Percentiles rank a stretch among this genome's conserved stretches.
phyloP scores from a whole-genome alignment of 345 rosid species.

The Eucalyptus urophylla region DNA sequence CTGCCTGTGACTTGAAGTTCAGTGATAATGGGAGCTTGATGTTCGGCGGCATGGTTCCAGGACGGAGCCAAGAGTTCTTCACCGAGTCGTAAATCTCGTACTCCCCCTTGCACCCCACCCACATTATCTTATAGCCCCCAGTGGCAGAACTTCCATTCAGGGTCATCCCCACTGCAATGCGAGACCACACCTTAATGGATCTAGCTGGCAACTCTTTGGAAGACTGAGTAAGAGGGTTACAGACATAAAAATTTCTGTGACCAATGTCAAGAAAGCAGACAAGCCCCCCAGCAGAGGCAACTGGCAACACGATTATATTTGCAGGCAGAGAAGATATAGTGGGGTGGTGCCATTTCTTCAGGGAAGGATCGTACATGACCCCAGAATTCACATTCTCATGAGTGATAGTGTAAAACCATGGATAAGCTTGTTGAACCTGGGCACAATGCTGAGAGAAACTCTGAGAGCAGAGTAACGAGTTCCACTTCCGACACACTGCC shows the following conservation, averaged over 20 bases:
- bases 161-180: constrained; percentile 90
- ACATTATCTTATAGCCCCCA: constrained; percentile 69
- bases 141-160: constrained; percentile 37
- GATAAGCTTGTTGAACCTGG: constrained; percentile 37
- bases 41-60: constrained; percentile 61
- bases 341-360: constrained; percentile 84
- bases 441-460: constrained; percentile 72
- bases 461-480: constrained; percentile 54
- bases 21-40: constrained; percentile 72
- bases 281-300: constrained; percentile 94
- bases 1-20: constrained; percentile 88
- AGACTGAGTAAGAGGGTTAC: constrained; percentile 85
- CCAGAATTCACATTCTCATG: constrained; percentile 83
- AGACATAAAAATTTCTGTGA: constrained; percentile 73
- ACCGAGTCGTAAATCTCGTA: constrained; percentile 82
- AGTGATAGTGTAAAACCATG: constrained; percentile 91
- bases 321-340: constrained; percentile 51
- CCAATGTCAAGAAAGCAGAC: constrained; percentile 95
- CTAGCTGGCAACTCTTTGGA: constrained; percentile 81
- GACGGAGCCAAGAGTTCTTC: constrained; percentile 59
- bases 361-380: constrained; percentile 78
- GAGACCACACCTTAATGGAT: constrained; percentile 86
- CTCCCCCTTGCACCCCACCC: constrained; percentile 95
- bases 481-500: constrained; percentile 78
- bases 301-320: constrained; percentile 68